These are phyloP conservation scores for Ilyonectria sp. DNA, from an alignment of 2,329 filamentous ascomycete genomes.

Conservation along the genomic window DNA sequence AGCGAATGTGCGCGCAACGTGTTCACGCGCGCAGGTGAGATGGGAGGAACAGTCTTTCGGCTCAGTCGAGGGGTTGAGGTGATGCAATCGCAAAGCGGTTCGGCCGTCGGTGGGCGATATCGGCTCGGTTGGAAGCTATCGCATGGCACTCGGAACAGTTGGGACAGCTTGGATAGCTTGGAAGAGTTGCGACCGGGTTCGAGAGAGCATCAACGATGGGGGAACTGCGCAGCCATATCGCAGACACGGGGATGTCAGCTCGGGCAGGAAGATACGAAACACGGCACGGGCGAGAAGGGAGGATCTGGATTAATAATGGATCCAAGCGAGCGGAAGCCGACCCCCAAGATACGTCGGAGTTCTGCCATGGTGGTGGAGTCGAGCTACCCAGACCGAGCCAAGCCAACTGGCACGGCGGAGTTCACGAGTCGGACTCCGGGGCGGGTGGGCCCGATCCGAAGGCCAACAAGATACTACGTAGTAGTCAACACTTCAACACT, in stretches of 20 bases:
- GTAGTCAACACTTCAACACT: not conserved
- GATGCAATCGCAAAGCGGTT: constrained; percentile 11
- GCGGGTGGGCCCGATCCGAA: constrained; percentile 10
- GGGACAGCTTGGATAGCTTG: not conserved
- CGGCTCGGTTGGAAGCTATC: constrained; percentile 12
- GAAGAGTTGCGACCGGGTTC: constrained; percentile 13
- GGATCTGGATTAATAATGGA: constrained; percentile 27
- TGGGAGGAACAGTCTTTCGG: not conserved
- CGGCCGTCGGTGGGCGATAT: constrained; percentile 12
- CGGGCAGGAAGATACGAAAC: not conserved
- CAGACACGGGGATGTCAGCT: not conserved
- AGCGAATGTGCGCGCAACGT: not conserved
- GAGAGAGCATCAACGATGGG: not conserved
- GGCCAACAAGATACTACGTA: not conserved
- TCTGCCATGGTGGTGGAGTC: constrained; percentile 24
- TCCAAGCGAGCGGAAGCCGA: not conserved
- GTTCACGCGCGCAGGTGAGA: not conserved
- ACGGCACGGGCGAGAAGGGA: constrained; percentile 2
- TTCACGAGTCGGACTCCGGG: constrained; percentile 23
- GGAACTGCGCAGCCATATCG: constrained; percentile 9
- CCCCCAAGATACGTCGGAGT: constrained; percentile 25
- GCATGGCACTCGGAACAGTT: constrained; percentile 14
- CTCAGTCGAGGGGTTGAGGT: not conserved
- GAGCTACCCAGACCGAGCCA: constrained; percentile 16
- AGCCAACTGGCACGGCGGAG: constrained; percentile 2